These are phyloP conservation scores for Hypocrella siamensis DNA, from an alignment of 2,329 filamentous ascomycete species.

Conservation along the genomic window DNA sequence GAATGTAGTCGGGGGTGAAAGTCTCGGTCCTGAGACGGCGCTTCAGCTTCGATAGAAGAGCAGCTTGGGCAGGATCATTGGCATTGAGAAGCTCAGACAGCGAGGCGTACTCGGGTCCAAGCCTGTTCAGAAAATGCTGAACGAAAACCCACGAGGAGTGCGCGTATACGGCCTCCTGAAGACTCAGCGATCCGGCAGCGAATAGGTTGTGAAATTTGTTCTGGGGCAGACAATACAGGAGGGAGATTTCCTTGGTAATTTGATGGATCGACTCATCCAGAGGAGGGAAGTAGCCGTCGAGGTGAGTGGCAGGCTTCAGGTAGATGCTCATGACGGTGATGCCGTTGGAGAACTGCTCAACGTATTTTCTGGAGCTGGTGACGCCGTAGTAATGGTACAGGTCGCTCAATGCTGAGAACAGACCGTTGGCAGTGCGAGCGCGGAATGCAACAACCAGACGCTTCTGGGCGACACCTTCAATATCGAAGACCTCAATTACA, in stretches of 20 bases:
- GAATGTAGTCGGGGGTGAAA: conserved; percentile 95
- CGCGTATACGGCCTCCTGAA: conserved; percentile 94
- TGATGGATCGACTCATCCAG: conserved; percentile 94
- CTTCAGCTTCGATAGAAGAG: conserved; percentile 87
- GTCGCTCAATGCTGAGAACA: conserved; percentile 91
- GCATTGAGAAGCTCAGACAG: conserved; percentile 66
- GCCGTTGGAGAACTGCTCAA: conserved; percentile 97
- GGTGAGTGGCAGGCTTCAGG: conserved; percentile 53
- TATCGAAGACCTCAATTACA: conserved; percentile 95
- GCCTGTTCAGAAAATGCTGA: conserved; percentile 91
- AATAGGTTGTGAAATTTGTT: conserved; percentile 93
- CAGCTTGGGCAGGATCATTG: conserved; percentile 71
- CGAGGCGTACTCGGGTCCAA: conserved; percentile 83
- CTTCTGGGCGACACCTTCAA: conserved; percentile 83
- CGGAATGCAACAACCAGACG: conserved; percentile 89
- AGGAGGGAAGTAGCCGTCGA: conserved; percentile 48
- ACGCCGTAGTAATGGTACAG: conserved; percentile 98
- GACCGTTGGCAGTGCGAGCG: conserved; percentile 74
- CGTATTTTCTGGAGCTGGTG: conserved; percentile 91
- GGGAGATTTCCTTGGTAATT: conserved; percentile 95
- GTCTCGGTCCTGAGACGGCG: conserved; percentile 89
- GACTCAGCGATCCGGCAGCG: conserved; percentile 66
- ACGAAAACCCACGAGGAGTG: conserved; percentile 97
- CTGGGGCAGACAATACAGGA: conserved; percentile 93
- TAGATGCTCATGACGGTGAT: conserved; percentile 96